A percentile compares a stretch with the other conserved stretches of the same genome.
These are phyloP conservation scores for Periglandula ipomoeae DNA, from an alignment of 2,329 filamentous ascomycete species.

Conservation along the genomic window DNA sequence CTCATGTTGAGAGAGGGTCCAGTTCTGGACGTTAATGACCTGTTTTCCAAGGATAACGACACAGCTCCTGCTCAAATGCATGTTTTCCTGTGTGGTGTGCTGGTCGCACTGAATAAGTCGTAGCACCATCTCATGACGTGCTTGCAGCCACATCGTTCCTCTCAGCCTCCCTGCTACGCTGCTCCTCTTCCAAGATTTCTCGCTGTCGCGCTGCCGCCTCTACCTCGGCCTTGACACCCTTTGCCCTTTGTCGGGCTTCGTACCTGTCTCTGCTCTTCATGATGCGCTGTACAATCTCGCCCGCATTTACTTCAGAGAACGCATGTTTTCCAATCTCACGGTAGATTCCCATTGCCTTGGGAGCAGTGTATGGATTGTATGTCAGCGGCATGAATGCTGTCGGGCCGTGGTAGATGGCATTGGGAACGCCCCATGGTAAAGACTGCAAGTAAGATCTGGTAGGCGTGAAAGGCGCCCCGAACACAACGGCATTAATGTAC, in stretches of 20 bases:
- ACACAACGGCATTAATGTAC: slow-evolving; percentile 82
- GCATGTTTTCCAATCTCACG: slow-evolving; percentile 65
- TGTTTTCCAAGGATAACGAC: background rate
- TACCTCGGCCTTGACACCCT: slow-evolving; percentile 73
- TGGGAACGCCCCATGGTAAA: slow-evolving; percentile 64
- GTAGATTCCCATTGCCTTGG: slow-evolving; percentile 79
- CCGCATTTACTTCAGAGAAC: slow-evolving; percentile 83
- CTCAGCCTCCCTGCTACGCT: slow-evolving; percentile 38
- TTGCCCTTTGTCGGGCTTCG: slow-evolving; percentile 82
- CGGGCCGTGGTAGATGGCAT: slow-evolving; percentile 90
- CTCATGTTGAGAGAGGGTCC: background rate
- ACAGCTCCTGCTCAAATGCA: background rate
- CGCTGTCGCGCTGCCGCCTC: slow-evolving; percentile 58
- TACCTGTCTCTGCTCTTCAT: slow-evolving; percentile 79
- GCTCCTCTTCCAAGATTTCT: slow-evolving; percentile 54
- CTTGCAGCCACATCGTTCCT: slow-evolving; percentile 8
- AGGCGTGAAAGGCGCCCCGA: slow-evolving; percentile 82
- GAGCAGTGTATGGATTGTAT: slow-evolving; percentile 71
- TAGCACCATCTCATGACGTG: background rate
- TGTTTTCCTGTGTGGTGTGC: background rate
- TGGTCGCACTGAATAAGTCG: background rate
- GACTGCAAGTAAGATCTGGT: slow-evolving; percentile 67
- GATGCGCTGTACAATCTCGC: slow-evolving; percentile 84
- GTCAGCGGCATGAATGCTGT: slow-evolving; percentile 80
- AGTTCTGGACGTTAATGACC: background rate